Base-by-base conservation (phyloP, 176 grass and related monocot genomes). In the Hsuehochloa calcarea region DNA sequence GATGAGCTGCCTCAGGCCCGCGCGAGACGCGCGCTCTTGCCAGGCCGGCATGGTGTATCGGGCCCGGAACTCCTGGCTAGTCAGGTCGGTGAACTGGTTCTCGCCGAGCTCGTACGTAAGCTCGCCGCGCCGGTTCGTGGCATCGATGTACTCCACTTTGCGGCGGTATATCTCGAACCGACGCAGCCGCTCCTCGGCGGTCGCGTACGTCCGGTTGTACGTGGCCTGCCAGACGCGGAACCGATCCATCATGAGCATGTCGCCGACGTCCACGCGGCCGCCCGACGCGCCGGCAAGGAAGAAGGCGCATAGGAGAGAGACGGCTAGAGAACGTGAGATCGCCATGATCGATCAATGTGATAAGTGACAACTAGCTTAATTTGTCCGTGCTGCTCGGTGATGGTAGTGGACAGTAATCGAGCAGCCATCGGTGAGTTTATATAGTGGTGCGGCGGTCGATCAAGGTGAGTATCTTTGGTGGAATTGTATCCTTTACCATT, bases 31-130 rank as follows among this genome's bases (percentile, higher is more conserved):
- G 55, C 29, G 40, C 40, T 1, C 68, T 3, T n/a, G 25, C 11
- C 15, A 5, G 19, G 55, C 17, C 59, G 58, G 31, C 55, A 38
- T 79, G 34, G 41, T 70, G 65, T 67, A 70, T 13, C 13, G 8
- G 37, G 65, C 71, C 38, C 20, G 58, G 86, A 91, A 85, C 75
- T 85, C 78, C 4, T 85, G 23, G 34, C 15, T 35, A 17, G 81
- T 88, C 69, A 88, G 72, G 54, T 90, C 84, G 29, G 89, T 44
- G 67, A 90, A 87, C 89, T 61, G 74, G 46, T 79, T 91, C 49
- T 87, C 76, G 34, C 66, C 70, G 60, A 88, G 85, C 70, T 8
- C 3, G 58, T 88, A 88, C 17, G 23, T 52, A 10, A 76, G 85
- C 62, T 1, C 37, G 20, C 26, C 35, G 37, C 19, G 55, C 17